Conservation (phyloP, 129 eudicot species). For the Artemisia annua region DNA sequence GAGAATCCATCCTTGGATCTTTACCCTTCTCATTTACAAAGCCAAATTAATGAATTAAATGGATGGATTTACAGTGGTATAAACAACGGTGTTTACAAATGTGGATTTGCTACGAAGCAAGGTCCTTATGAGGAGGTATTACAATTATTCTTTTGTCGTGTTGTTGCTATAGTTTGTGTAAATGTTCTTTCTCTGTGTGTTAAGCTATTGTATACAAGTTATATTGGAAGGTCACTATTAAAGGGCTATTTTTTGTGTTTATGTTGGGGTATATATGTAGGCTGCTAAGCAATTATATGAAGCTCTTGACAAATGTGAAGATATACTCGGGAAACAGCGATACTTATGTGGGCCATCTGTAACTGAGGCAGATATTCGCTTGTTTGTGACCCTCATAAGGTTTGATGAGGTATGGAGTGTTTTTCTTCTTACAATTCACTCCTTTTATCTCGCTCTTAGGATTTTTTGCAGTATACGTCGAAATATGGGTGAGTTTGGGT, state of each 20-base stretch:
- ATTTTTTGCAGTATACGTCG: too few relatives aligned
- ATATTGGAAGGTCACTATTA: neutral
- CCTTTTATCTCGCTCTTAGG: neutral
- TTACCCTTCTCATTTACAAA: conserved; percentile 72
- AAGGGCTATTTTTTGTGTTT: neutral
- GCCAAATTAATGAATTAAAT: conserved; percentile 68
- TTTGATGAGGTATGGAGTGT: conserved; percentile 81
- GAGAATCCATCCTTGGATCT: conserved; percentile 76
- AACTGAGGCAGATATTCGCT: conserved; percentile 88
- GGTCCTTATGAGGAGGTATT: conserved; percentile 85
- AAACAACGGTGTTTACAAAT: conserved; percentile 87
- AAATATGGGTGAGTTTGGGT: too few relatives aligned
- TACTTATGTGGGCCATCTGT: conserved; percentile 68
- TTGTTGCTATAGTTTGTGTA: neutral
- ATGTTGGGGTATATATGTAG: conserved; percentile 33
- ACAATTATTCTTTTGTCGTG: neutral
- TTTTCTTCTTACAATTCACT: neutral
- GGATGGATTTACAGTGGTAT: conserved; percentile 73
- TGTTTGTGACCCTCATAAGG: conserved; percentile 90
- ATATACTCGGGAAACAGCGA: conserved; percentile 77
- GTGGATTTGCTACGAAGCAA: conserved; percentile 92
- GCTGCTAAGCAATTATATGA: conserved; percentile 73
- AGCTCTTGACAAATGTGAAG: conserved; percentile 94
- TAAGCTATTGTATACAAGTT: conserved; percentile 10
- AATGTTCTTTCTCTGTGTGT: neutral